phyloP scores from a whole-genome alignment of 768 basidiomycete genomes.

The Tylopilus sp. region DNA sequence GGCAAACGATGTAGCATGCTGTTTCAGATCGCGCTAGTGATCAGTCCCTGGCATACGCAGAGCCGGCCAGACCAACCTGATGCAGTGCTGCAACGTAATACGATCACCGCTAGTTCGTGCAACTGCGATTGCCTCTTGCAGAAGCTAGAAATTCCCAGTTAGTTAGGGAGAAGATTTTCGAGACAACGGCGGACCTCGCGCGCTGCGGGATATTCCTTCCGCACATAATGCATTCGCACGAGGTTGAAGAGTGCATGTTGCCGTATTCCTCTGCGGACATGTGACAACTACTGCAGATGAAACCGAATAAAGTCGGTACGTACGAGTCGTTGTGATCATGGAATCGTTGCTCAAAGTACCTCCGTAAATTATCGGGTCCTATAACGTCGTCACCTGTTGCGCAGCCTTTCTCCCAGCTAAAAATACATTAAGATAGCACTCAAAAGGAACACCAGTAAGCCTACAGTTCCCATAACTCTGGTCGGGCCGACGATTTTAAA shows the following conservation, averaged over 20 bases:
- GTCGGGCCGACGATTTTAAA: slow-evolving; percentile 61
- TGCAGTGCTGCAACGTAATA: slow-evolving; percentile 73
- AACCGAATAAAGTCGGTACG: slow-evolving; percentile 29
- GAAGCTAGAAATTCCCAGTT: slow-evolving; percentile 41
- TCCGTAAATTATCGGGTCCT: slow-evolving; percentile 67
- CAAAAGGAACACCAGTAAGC: slow-evolving; percentile 15
- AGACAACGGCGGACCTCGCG: slow-evolving; percentile 47
- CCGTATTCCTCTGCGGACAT: slow-evolving; percentile 57
- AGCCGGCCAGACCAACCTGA: slow-evolving; percentile 46
- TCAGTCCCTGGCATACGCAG: slow-evolving; percentile 3
- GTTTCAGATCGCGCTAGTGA: slow-evolving; percentile 11
- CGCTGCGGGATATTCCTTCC: slow-evolving; percentile 64
- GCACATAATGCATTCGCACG: slow-evolving; percentile 72
- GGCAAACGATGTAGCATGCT: slow-evolving; percentile 76
- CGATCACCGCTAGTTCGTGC: slow-evolving; percentile 71
- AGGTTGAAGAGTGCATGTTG: slow-evolving; percentile 79
- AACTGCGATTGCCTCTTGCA: slow-evolving; percentile 76
- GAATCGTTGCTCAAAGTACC: slow-evolving; percentile 85
- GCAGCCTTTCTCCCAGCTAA: slow-evolving; percentile 66
- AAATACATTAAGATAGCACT: background rate
- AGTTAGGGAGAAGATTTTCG: background rate
- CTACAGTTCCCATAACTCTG: slow-evolving; percentile 58
- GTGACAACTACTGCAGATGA: background rate
- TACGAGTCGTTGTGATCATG: slow-evolving; percentile 79
- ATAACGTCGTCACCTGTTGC: slow-evolving; percentile 64